Conservation (phyloP, 73 alveolate genomes). For the Uronychia setigera region DNA sequence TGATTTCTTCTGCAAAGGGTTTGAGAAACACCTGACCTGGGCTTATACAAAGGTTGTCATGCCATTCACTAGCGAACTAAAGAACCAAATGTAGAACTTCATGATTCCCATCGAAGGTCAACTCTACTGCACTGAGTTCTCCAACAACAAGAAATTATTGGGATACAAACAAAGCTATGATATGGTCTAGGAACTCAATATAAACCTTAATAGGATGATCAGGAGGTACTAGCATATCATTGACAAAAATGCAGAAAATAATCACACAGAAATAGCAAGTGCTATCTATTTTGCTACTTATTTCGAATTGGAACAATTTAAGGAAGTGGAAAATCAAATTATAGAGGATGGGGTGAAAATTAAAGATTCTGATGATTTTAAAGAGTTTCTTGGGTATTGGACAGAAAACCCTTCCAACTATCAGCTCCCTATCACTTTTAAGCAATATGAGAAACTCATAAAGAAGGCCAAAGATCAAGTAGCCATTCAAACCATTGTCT, state of each 20-base stretch:
- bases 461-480: neutral
- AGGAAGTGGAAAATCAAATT: neutral
- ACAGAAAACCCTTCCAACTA: neutral
- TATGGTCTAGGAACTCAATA: neutral
- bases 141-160: neutral
- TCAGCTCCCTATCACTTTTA: neutral
- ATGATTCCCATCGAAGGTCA: neutral
- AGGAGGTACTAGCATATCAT: neutral
- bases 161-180: neutral
- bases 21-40: neutral
- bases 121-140: slow-evolving; percentile 1
- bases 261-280: neutral
- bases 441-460: neutral
- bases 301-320: neutral
- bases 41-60: neutral
- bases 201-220: neutral
- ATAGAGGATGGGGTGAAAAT: neutral
- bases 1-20: neutral
- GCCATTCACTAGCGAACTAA: neutral
- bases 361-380: neutral
- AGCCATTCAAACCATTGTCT: neutral
- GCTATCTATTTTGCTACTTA: neutral
- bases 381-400: neutral
- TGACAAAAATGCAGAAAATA: neutral
- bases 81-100: neutral